A percentile compares a stretch with the other conserved stretches of the same genome.
phyloP scores from a whole-genome alignment of 768 basidiomycete species.

The Clitopilus hobsonii region DNA sequence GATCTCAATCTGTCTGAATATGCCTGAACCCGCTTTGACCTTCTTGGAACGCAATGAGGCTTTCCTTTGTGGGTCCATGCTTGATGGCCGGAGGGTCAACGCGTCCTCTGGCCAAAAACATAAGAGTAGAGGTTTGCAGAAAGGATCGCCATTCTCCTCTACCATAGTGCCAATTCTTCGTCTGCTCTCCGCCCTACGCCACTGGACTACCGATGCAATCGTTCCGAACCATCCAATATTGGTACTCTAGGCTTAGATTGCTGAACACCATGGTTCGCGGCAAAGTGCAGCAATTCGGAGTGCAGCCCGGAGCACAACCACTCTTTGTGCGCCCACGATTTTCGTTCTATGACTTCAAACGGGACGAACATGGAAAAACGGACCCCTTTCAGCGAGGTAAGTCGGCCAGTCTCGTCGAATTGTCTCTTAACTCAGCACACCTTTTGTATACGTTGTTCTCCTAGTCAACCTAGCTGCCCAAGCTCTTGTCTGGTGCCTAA shows the following conservation, averaged over 20 bases:
- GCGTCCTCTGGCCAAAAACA: background rate
- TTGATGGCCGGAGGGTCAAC: background rate
- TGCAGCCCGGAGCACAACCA: background rate
- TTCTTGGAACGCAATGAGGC: no score
- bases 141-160: background rate
- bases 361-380: no score
- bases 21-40: no score
- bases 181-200: background rate
- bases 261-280: background rate
- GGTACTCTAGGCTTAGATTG: background rate
- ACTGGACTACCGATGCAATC: background rate
- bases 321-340: background rate
- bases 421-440: background rate
- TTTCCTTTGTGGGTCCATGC: background rate
- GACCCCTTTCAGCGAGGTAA: no score
- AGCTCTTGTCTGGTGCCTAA: no score
- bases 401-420: background rate
- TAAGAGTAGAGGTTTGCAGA: background rate
- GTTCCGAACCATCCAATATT: background rate
- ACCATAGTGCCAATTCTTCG: background rate
- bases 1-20: no score
- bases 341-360: background rate
- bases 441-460: background rate
- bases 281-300: background rate
- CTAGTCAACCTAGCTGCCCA: no score